Conservation (phyloP, 2,329 filamentous ascomycete genomes). For the Ceratocystis harringtonii region DNA sequence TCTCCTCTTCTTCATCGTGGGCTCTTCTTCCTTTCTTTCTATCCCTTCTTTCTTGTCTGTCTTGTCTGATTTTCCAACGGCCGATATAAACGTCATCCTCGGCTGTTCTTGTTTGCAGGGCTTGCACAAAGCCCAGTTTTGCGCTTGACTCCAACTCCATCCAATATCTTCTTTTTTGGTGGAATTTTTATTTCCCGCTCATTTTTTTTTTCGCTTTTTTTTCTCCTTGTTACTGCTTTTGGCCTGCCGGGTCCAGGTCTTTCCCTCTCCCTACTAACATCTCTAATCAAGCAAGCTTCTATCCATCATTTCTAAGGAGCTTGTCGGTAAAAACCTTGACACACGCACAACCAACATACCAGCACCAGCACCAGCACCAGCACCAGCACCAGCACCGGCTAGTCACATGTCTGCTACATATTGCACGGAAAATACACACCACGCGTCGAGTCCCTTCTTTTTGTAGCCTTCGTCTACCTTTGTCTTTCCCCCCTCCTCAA, state of each 20-base stretch:
- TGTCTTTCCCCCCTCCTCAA: not conserved
- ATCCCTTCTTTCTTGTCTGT: not conserved
- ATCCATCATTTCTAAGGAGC: not conserved
- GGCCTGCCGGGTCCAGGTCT: not conserved
- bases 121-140: not conserved
- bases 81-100: slow-evolving; percentile 7
- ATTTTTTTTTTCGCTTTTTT: not conserved
- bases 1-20: not conserved
- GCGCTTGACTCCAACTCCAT: not conserved
- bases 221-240: not conserved
- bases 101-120: not conserved
- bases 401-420: not conserved
- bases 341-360: not conserved
- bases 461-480: not conserved
- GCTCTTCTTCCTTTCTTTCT: not conserved
- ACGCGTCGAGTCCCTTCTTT: not conserved
- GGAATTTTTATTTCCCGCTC: not conserved
- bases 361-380: not conserved
- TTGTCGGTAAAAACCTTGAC: not conserved
- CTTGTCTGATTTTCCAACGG: not conserved
- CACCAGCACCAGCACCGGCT: not conserved
- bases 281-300: not conserved
- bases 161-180: not conserved
- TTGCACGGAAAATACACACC: not conserved
- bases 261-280: not conserved